Percentiles rank a stretch among this genome's conserved stretches.
Evolutionary conservation across 768 basidiomycete genomes (phyloP).

Genomic region (Naganishia kalamii): DNA sequence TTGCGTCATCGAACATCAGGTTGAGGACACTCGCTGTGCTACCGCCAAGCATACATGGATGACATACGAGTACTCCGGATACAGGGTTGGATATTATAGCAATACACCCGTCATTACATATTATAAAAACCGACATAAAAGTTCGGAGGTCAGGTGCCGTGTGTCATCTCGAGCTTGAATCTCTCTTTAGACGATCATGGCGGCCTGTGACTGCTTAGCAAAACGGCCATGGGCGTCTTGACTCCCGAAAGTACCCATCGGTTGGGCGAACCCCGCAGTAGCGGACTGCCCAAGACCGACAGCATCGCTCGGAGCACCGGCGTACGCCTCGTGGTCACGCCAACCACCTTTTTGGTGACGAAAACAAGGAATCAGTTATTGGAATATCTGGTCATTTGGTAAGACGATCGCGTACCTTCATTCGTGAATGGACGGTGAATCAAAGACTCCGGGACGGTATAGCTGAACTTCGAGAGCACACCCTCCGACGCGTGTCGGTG

Average conservation of each 20-base stretch:
- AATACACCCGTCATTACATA: no score
- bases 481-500: slow-evolving; percentile 26
- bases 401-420: slow-evolving; percentile 31
- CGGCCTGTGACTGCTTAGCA: neutral
- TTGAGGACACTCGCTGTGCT: no score
- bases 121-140: no score
- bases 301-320: slow-evolving; percentile 16
- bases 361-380: neutral
- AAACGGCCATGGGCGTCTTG: neutral
- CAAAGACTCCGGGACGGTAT: slow-evolving; percentile 30
- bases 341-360: slow-evolving; percentile 12
- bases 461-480: slow-evolving; percentile 24
- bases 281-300: neutral
- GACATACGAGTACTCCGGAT: no score
- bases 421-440: slow-evolving; percentile 31
- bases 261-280: neutral
- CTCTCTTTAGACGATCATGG: neutral
- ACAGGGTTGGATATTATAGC: no score
- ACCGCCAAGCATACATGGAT: no score
- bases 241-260: neutral
- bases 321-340: neutral
- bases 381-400: no score
- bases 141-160: no score
- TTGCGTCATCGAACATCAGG: no score
- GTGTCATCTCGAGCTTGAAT: no score